Evolutionary conservation across 208 protist genomes (phyloP), one percentile per base, ranked within the genome.

Genomic region (Leishmania tarentolae): DNA sequence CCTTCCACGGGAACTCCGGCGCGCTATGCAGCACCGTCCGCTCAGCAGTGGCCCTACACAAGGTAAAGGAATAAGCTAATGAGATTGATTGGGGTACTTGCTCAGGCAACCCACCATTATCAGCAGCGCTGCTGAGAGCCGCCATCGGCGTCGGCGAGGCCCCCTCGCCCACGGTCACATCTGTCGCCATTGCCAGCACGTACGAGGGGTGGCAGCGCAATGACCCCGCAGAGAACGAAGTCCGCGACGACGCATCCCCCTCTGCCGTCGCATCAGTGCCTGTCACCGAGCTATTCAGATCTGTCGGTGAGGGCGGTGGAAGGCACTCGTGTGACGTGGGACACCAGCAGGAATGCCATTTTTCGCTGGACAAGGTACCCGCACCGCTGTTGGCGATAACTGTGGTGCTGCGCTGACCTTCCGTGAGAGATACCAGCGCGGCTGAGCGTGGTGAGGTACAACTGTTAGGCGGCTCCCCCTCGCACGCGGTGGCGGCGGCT

Each of bases 31-130:
- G 72, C 52, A 85, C n/a, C 40, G 75, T 76, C 40, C 82, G 73
- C 73, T 81, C 82, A 24, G 82, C 82, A 37, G 82, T 85, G 53
- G 66, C 82, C 28, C 77, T 78, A 47, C 82, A 85, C 35, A 85
- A 50, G n/a, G 63, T 81, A 74, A 66, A 81, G 53, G 59, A 79
- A 65, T 56, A 42, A 8, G 44, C 53, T 31, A 35, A 31, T 42
- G 44, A 53, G 5, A 68, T 3, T 17, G 74, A 28, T 17, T 35
- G 1, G 21, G 74, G 8, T 19, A 11, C 21, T 31, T 56, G 50
- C 46, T 11, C 47, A 21, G 31, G 19, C 46, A 47, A 72, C 21
- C 24, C 3, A 19, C 28, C 8, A 28, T 7, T 0, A 40, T n/a
- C 1, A 21, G 71, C n/a, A 35, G 71, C 71, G n/a, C 71, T 24